Evolutionary conservation across 2,329 filamentous ascomycete genomes (phyloP).

Genomic region (Aspergillus arachidicola): DNA sequence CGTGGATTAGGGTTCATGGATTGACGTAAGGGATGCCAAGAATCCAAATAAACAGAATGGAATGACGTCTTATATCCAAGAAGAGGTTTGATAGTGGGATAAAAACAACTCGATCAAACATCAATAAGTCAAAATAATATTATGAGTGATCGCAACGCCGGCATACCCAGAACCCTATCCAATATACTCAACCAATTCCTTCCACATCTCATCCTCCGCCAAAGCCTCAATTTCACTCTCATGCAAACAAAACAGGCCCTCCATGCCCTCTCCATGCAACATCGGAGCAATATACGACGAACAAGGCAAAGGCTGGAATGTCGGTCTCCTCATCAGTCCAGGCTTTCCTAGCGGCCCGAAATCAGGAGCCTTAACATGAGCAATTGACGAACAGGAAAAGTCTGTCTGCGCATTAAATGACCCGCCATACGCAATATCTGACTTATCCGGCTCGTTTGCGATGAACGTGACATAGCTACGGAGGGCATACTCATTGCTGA

Average conservation of each 20-base stretch:
- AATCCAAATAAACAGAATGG: no score
- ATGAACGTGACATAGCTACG: constrained; percentile 24
- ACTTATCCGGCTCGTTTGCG: constrained; percentile 16
- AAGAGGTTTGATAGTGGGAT: no score
- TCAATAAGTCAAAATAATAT: no score
- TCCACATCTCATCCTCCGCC: constrained; percentile 13
- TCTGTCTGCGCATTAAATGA: constrained; percentile 17
- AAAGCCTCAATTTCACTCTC: constrained; percentile 14
- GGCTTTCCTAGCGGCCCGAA: constrained; percentile 18
- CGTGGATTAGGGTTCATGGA: no score
- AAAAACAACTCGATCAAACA: no score
- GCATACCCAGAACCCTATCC: not conserved
- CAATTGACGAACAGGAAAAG: constrained; percentile 17
- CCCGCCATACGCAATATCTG: constrained; percentile 19
- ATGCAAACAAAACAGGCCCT: constrained; percentile 18
- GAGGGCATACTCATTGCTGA: constrained; percentile 11
- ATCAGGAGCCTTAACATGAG: constrained; percentile 12
- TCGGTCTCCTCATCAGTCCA: constrained; percentile 13
- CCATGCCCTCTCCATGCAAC: constrained; percentile 9
- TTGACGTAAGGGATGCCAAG: no score
- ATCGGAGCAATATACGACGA: constrained; percentile 17
- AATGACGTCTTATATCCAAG: no score
- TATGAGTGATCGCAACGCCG: no score
- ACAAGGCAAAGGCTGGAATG: constrained; percentile 14
- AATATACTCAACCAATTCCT: constrained; percentile 9